phyloP scores from a whole-genome alignment of 2,329 filamentous ascomycete genomes.

The Zymoseptoria ardabiliae region DNA sequence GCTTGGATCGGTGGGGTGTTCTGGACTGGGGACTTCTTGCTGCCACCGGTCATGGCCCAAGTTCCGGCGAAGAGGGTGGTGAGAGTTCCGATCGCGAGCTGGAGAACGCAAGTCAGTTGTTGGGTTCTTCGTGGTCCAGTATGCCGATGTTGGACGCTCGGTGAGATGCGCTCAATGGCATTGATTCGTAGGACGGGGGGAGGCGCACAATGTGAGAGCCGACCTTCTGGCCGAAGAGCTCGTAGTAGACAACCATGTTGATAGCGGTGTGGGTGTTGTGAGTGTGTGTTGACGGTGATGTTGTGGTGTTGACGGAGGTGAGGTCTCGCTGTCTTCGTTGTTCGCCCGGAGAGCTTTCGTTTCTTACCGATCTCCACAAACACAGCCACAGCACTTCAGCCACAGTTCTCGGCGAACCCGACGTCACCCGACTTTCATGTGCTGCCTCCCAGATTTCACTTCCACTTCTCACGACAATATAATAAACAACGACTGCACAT shows the following conservation, averaged over 20 bases:
- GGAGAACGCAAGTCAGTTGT: not conserved
- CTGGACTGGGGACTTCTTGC: constrained; percentile 41
- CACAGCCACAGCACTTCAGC: no score
- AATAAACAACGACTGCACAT: constrained; percentile 29
- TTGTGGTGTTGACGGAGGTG: constrained; percentile 4
- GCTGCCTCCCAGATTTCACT: not conserved
- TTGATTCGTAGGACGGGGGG: not conserved
- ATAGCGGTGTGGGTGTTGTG: constrained; percentile 5
- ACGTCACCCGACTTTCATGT: not conserved
- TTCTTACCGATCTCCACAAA: not conserved
- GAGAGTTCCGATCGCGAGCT: constrained; percentile 57
- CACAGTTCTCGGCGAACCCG: not conserved
- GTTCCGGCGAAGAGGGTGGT: constrained; percentile 42
- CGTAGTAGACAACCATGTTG: constrained; percentile 47
- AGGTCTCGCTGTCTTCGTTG: constrained; percentile 5
- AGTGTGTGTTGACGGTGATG: constrained; percentile 1
- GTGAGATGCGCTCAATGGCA: not conserved
- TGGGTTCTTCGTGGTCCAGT: not conserved
- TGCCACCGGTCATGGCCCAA: constrained; percentile 39
- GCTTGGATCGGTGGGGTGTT: constrained; percentile 55
- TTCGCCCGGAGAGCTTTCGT: constrained; percentile 1
- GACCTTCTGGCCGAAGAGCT: constrained; percentile 45
- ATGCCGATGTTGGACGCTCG: not conserved
- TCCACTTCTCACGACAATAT: constrained; percentile 20
- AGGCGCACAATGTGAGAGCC: constrained; percentile 46